Base-by-base conservation (phyloP, 371 early-diverging fungal genomes). In the Mucor racemosus region DNA sequence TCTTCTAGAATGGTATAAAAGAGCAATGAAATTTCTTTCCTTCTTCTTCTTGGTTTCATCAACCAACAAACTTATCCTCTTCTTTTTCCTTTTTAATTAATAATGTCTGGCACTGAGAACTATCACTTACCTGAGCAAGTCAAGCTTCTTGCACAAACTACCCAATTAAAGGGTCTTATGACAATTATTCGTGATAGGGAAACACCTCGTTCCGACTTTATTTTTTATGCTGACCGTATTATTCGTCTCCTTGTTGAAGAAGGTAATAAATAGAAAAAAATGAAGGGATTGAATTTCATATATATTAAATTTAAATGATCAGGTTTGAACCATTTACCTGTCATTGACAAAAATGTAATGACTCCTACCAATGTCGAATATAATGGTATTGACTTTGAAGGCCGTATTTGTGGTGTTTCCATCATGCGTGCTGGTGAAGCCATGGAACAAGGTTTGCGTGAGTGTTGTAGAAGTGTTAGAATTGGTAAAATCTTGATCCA, bases 381-480 rank as follows among this genome's bases (percentile, higher is more conserved):
- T 71, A 71, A 90, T 38, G 95, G 95, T 58, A 85, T 92, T 39
- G 86, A 84, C 19, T 94, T 94, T 73, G 83, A 90, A 75, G 96
- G 96, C 54, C 87, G 92, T 62, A 97, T 97, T 67, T 97, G 97
- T 78, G 97, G 97, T 65, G 94, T 97, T 7, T 95, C 94, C 41
- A 96, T 96, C 62, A 96, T 97, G 96, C 85, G 97, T 26, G 97
- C 96, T 42, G 97, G 97, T 75, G 96, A 96, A 77, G 88, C 95
- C 13, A 95, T 90, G 90, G 97, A 96, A 74, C 94, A 95, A 75
- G 97, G 96, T 21, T 84, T 95, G 54, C 88, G 97, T 62, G 94
- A 95, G 65, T 94, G 94, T 67, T 95, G 95, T 85, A 85, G 91
- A 73, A 88, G 92, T 71, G 95, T 95, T 17, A 84, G 96, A 56